Evolutionary conservation across 371 early-diverging fungal species (phyloP), one percentile per base, ranked within the genome.

Genomic region (Mortierella sp.): DNA sequence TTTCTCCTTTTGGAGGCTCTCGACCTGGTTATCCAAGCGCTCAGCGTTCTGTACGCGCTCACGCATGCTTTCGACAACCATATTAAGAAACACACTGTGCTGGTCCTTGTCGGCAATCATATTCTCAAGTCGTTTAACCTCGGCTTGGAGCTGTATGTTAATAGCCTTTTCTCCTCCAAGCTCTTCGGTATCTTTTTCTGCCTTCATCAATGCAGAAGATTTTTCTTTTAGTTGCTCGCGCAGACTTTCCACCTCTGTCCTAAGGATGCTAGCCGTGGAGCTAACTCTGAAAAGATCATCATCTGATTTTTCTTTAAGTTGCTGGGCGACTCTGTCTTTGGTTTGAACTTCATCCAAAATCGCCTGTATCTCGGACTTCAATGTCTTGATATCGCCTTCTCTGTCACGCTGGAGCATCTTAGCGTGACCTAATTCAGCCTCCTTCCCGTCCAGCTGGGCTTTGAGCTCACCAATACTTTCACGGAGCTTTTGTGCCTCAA

Each of bases 231-330:
- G 70, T 51, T 69, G 53, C 23, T 63, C 63, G 2, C 61, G 66
- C 12, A 76, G 72, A 23, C 64, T 34, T 13, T 72, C 68, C 2
- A 63, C 56, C 42, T 76, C 77, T 31, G 60, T 49, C 6, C 61
- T 63, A 2, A 77, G 68, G 0, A 47, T 37, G n/a, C 64, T 64
- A 12, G 65, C 72, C 0, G 72, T 72, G n/a, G 77, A 72, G 9
- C 64, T 64, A 54, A 77, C 49, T 54, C 60, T 72, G 29, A 55
- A 53, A 15, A 68, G 13, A 13, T 77, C 68, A 3, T 60, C 34
- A 13, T 49, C 72, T 2, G 68, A 45, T 28, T 61, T 72, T 35
- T 67, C 56, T 45, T 54, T 57, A 15, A 68, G 1, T 4, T 32
- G 51, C 19, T 45, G n/a, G 7, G 35, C 51, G 0, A 37, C 61